These are phyloP conservation scores for Trichoderma simmonsii DNA, from an alignment of 2,329 filamentous ascomycete genomes.

Conservation along the genomic window DNA sequence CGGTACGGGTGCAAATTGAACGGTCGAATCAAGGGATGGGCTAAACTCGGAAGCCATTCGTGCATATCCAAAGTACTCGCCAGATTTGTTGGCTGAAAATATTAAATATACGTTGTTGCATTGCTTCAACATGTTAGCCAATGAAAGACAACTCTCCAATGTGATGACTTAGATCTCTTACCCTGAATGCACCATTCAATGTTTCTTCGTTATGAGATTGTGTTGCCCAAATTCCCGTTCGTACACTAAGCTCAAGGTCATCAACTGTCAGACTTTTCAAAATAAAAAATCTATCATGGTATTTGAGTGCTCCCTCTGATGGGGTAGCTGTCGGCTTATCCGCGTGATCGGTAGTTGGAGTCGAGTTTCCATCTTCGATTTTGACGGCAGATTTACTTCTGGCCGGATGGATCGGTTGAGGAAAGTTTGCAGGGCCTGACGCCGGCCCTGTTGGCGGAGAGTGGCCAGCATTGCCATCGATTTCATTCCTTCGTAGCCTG, in stretches of 20 bases:
- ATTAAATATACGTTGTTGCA: constrained; percentile 85
- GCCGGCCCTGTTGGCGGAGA: constrained; percentile 56
- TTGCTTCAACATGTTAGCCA: constrained; percentile 46
- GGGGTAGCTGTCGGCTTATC: background rate
- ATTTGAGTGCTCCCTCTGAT: constrained; percentile 16
- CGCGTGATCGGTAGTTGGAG: background rate
- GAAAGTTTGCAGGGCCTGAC: constrained; percentile 33
- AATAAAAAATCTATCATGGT: constrained; percentile 79
- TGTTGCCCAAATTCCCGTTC: constrained; percentile 87
- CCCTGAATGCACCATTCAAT: constrained; percentile 79
- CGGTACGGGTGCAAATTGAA: constrained; percentile 65
- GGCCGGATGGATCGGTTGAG: constrained; percentile 18
- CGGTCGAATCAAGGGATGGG: constrained; percentile 67
- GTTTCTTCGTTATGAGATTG: constrained; percentile 88
- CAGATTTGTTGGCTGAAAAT: constrained; percentile 96
- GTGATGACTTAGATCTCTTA: constrained; percentile 37
- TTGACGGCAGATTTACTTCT: constrained; percentile 17
- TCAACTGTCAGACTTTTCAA: constrained; percentile 90
- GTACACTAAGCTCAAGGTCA: constrained; percentile 84
- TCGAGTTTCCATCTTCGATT: background rate
- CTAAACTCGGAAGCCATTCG: constrained; percentile 84
- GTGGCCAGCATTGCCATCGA: constrained; percentile 43
- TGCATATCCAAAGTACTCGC: constrained; percentile 94
- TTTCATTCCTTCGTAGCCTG: constrained; percentile 62
- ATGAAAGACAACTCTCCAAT: background rate